phyloP scores from a whole-genome alignment of 345 rosid genomes.

The Carallia pectinifolia region DNA sequence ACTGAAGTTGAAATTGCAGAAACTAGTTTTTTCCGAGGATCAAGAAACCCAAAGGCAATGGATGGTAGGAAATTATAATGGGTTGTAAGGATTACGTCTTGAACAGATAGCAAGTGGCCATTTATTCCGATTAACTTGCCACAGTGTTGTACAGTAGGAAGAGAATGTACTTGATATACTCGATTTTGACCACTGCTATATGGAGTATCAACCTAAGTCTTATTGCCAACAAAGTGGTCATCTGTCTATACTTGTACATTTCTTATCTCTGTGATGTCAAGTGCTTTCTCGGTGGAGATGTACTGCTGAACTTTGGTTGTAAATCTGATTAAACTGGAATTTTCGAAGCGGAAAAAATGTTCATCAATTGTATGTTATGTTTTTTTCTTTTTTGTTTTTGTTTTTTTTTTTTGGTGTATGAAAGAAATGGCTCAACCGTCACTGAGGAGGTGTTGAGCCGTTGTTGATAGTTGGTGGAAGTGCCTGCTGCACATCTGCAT shows the following conservation, averaged over 20 bases:
- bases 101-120: neutral
- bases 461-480: too few species aligned
- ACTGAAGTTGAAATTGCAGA: conserved; percentile 73
- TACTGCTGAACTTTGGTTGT: neutral
- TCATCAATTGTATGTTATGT: neutral
- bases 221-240: conserved; percentile 9
- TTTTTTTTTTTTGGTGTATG: neutral
- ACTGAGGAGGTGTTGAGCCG: too few species aligned
- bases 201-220: neutral
- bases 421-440: neutral
- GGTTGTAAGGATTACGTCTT: neutral
- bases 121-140: neutral
- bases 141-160: conserved; percentile 18
- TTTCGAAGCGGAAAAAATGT: neutral
- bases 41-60: conserved; percentile 13
- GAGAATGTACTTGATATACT: neutral
- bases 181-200: conserved; percentile 2
- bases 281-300: neutral
- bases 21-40: conserved; percentile 52
- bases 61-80: conserved; percentile 9
- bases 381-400: too few species aligned
- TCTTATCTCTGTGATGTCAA: neutral
- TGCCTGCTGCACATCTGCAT: too few species aligned
- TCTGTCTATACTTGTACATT: conserved; percentile 28
- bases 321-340: conserved; percentile 3